A percentile compares a stretch with the other conserved stretches of the same genome.
Conservation (phyloP, 306 rosid genomes). For the Trichosanthes cucumerina region DNA sequence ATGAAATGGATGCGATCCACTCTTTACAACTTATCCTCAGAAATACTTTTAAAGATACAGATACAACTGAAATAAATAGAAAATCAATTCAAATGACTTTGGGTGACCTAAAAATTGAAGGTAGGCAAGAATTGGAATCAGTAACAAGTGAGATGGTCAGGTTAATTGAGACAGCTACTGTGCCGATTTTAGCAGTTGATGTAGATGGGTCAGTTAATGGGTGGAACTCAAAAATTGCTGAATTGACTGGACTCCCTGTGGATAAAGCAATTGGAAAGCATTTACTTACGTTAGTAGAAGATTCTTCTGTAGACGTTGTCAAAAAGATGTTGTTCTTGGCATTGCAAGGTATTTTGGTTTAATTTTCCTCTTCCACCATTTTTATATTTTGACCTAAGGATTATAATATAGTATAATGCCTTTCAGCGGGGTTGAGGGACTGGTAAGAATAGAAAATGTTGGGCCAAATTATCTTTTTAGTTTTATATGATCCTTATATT, state of each 20-base stretch:
- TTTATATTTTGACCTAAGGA: neutral
- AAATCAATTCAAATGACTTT: constrained; percentile 44
- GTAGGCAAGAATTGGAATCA: constrained; percentile 85
- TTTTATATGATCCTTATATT: neutral
- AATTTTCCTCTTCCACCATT: neutral
- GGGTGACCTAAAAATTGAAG: constrained; percentile 61
- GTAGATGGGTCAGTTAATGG: constrained; percentile 74
- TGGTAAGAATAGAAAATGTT: neutral
- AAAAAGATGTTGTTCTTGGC: constrained; percentile 65
- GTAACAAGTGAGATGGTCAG: constrained; percentile 95
- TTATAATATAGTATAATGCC: neutral
- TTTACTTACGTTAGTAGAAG: constrained; percentile 76
- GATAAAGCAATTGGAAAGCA: constrained; percentile 73
- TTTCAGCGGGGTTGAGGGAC: neutral
- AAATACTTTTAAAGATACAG: constrained; percentile 58
- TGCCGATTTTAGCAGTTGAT: constrained; percentile 87
- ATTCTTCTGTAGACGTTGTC: constrained; percentile 50
- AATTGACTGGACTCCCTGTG: constrained; percentile 82
- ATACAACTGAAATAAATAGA: constrained; percentile 19
- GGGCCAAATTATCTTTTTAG: neutral
- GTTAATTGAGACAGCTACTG: constrained; percentile 87
- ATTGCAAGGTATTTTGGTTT: constrained; percentile 43
- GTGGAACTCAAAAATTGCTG: constrained; percentile 82
- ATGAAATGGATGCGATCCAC: constrained; percentile 96
- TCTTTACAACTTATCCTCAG: constrained; percentile 91